A percentile compares a stretch with the other conserved stretches of the same genome.
These are phyloP conservation scores for Fusarium dimerum DNA, from an alignment of 2,329 filamentous ascomycete genomes.

Conservation along the genomic window DNA sequence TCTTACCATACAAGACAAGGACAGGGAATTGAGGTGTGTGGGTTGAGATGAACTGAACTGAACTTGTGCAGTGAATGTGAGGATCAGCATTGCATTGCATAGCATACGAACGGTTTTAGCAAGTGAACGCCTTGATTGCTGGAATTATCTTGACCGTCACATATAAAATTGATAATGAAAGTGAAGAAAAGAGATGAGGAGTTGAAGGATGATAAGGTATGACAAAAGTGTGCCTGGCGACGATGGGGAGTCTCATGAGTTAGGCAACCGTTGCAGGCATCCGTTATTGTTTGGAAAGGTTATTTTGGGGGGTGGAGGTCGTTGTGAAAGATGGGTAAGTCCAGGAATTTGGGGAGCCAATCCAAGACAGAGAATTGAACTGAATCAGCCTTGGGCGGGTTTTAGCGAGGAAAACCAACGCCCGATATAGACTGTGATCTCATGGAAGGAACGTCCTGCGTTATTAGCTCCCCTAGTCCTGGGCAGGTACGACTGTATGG, in stretches of 20 bases:
- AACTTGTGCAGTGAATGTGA: not conserved
- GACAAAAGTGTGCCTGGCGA: too few species aligned
- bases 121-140: not conserved
- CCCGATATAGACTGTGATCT: not conserved
- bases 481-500: too few species aligned
- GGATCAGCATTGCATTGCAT: not conserved
- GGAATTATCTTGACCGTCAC: not conserved
- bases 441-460: too few species aligned
- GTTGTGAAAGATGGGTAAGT: too few species aligned
- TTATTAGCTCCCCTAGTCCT: too few species aligned
- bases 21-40: not conserved
- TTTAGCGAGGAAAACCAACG: not conserved
- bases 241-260: not conserved
- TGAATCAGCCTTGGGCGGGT: not conserved
- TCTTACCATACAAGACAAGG: not conserved
- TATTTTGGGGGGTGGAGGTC: too few species aligned
- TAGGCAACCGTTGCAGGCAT: slow-evolving; percentile 10
- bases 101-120: not conserved
- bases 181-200: not conserved
- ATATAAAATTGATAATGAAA: not conserved
- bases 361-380: not conserved
- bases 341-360: too few species aligned
- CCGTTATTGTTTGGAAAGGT: not conserved
- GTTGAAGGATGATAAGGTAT: too few species aligned
- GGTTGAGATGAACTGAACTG: not conserved